These are phyloP conservation scores for Ephemerocybe angulata DNA, from an alignment of 768 basidiomycete species.

Conservation along the genomic window DNA sequence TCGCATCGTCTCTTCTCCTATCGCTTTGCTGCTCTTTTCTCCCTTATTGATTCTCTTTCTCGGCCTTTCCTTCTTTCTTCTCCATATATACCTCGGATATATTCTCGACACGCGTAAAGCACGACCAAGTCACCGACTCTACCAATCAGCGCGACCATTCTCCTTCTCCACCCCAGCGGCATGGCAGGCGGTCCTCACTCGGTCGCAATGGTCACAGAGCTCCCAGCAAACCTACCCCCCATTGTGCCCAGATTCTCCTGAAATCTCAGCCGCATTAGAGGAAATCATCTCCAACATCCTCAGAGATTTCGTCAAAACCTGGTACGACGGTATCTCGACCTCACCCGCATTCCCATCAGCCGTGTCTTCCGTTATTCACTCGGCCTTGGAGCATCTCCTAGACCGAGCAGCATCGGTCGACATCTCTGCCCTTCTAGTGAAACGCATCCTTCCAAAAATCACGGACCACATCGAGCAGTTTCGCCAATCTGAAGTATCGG, in stretches of 20 bases:
- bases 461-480: slow-evolving; percentile 89
- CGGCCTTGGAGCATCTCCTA: slow-evolving; percentile 55
- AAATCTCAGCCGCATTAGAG: slow-evolving; percentile 70
- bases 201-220: slow-evolving; percentile 86
- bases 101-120: slow-evolving; percentile 48
- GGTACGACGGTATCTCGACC: slow-evolving; percentile 85
- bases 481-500: slow-evolving; percentile 81
- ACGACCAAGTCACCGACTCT: slow-evolving; percentile 34
- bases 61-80: slow-evolving; percentile 46
- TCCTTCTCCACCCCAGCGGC: slow-evolving; percentile 91
- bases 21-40: slow-evolving; percentile 58
- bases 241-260: slow-evolving; percentile 58
- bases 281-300: slow-evolving; percentile 78
- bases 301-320: slow-evolving; percentile 82
- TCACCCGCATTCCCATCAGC: slow-evolving; percentile 88
- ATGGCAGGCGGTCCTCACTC: slow-evolving; percentile 86
- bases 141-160: slow-evolving; percentile 64
- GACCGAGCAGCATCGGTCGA: slow-evolving; percentile 60
- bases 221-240: slow-evolving; percentile 65
- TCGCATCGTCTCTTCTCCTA: slow-evolving; percentile 62
- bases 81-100: slow-evolving; percentile 55
- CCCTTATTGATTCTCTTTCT: slow-evolving; percentile 54
- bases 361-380: slow-evolving; percentile 72
- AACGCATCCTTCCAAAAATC: slow-evolving; percentile 82
- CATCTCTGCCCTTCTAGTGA: slow-evolving; percentile 70